A percentile compares a stretch with the other conserved stretches of the same genome.
Conservation (phyloP, 2,329 filamentous ascomycete genomes). For the Xylaria sp. region DNA sequence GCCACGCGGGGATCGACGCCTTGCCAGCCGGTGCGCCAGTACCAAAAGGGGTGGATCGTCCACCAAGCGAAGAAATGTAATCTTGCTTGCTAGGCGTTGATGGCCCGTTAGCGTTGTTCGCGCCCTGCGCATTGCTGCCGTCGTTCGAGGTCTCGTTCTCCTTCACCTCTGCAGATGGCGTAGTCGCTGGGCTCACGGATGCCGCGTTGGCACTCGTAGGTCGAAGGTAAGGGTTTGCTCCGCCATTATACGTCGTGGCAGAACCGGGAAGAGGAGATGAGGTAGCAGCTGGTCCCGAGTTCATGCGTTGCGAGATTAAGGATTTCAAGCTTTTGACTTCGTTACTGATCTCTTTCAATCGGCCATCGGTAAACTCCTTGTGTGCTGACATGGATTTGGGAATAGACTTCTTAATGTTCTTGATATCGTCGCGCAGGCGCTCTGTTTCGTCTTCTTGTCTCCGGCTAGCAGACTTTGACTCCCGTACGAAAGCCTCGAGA, state of each 20-base stretch:
- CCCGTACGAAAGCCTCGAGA: conserved; percentile 80
- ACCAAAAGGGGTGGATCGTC: conserved; percentile 54
- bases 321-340: conserved; percentile 94
- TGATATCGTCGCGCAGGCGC: conserved; percentile 84
- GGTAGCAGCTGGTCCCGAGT: conserved; percentile 32
- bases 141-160: conserved; percentile 33
- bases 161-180: conserved; percentile 34
- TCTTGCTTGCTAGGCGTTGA: conserved; percentile 39
- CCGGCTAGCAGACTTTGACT: conserved; percentile 81
- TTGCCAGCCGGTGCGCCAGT: conserved; percentile 57
- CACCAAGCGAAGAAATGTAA: conserved; percentile 44
- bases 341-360: conserved; percentile 81
- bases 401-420: conserved; percentile 80
- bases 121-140: conserved; percentile 33
- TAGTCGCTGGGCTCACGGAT: conserved; percentile 28
- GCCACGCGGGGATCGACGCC: conserved; percentile 80
- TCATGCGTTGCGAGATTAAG: conserved; percentile 72
- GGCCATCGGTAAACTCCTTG: conserved; percentile 79
- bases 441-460: conserved; percentile 87
- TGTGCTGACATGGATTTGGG: conserved; percentile 89
- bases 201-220: conserved; percentile 27
- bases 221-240: conserved; percentile 28
- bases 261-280: conserved; percentile 10
- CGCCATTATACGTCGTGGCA: conserved; percentile 10
- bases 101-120: conserved; percentile 27